Evolutionary conservation across 1,284 basidiomycete species (phyloP), one percentile per base, ranked within the genome.

Genomic region (Ceraceosorus guamensis): DNA sequence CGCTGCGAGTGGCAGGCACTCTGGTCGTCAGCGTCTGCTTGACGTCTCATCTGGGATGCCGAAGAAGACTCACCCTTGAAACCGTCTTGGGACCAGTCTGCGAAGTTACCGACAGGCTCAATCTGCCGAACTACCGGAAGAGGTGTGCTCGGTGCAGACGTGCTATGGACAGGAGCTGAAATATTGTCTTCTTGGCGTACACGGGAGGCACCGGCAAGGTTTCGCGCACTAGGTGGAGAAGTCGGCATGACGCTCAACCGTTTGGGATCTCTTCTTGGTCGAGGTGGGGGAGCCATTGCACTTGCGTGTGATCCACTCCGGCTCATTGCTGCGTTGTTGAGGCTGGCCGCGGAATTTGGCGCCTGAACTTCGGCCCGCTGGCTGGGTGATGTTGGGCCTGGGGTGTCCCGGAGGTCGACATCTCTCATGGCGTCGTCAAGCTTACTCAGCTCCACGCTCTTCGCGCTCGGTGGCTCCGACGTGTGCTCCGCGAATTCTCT

Each of bases 31-130:
- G 30, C 8, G 8, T 47, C 10, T 11, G 10, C 7, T 14, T n/a
- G 46, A 47, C 14, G 16, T 5, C 48, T 43, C 32, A 3, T 5
- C n/a, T n/a, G n/a, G 32, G 4, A 1, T 4, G 54, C 52, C 16
- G 34, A 48, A 37, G n/a, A n/a, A n/a, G n/a, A n/a, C n/a, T n/a
- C n/a, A n/a, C n/a, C 68, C 55, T 75, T 70, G 67, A 75, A 75
- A 0, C 72, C 71, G 37, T 67, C 60, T 30, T 51, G 49, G 3
- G 49, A 47, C 39, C 61, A 60, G 34, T 65, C 57, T 5, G 52
- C 52, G 34, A 53, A 24, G 44, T 53, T 43, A 3, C 18, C 16
- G 30, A 53, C n/a, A 6, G 18, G 14, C 16, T 39, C 46, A 16
- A 53, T 30, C n/a, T 41, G 37, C 8, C 37, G 37, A 8, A 41